Base-by-base conservation (phyloP, 1,284 basidiomycete species). In the Sphagnurus paluster region DNA sequence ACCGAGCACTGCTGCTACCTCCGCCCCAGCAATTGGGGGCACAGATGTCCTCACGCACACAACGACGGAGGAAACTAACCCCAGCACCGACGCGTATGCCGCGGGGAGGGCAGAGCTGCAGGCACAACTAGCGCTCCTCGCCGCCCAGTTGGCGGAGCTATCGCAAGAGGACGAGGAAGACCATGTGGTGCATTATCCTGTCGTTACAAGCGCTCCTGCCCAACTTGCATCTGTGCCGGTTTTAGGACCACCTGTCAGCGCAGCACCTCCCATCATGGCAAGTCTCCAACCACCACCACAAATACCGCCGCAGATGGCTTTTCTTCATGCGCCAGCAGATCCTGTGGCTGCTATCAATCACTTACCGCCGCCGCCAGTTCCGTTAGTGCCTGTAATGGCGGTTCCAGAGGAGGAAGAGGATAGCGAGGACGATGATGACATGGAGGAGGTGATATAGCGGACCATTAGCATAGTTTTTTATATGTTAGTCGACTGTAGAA, bases 361-460 rank as follows among this genome's bases (percentile, higher is more conserved):
- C 30, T 14, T 29, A n/a, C 44, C 51, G 14, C 45, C 44, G 8
- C 34, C 44, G 23, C 48, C 38, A 9, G 23, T 41, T 6, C 25
- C 39, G 7, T 32, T 42, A n/a, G 38, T 33, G 5, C 49, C 52
- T 28, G 28, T 45, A 16, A 19, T 25, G 17, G 34, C 42, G 11
- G 35, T 24, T 17, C 45, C 44, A 3, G 52, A 52, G 33, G 53
- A 58, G 37, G 58, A 58, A 16, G 59, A 55, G 37, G 58, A 60
- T 16, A 61, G 62, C 32, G 64, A 65, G 33, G 61, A 65, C 25
- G 66, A 66, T 42, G 65, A 66, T 42, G 67, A 70, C 52, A 70
- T 70, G 68, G 66, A 70, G 49, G 68, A 68, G 44, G 61, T 70
- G 42, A 66, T 66, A 20, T 49, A 29, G 48, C 38, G n/a, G n/a